phyloP scores from a whole-genome alignment of 1,284 basidiomycete species.

The Agaricales sp. region DNA sequence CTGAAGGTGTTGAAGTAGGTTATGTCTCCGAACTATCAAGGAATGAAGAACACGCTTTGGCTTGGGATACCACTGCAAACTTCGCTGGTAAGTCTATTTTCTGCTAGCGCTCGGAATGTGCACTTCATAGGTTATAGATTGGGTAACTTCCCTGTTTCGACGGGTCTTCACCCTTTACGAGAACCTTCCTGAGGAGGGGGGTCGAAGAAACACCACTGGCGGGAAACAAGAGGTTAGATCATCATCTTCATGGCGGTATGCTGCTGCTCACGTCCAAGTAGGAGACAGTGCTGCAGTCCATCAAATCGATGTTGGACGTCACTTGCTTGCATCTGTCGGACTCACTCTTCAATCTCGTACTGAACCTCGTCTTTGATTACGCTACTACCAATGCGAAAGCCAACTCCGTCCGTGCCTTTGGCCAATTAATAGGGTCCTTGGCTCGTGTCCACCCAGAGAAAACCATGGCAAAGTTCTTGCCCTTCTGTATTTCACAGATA shows the following conservation, averaged over 20 bases:
- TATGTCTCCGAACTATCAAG: constrained; percentile 40
- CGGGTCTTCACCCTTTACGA: constrained; percentile 84
- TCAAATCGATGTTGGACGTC: constrained; percentile 77
- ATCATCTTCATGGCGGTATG: neutral
- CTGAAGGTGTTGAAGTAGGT: constrained; percentile 45
- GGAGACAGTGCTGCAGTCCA: constrained; percentile 72
- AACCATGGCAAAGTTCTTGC: constrained; percentile 75
- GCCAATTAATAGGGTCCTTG: constrained; percentile 82
- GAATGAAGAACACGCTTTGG: constrained; percentile 66
- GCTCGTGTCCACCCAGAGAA: constrained; percentile 72
- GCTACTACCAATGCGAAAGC: constrained; percentile 79
- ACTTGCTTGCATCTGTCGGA: constrained; percentile 87
- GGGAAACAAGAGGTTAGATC: constrained; percentile 59
- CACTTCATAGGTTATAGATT: constrained; percentile 38
- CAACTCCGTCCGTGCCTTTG: constrained; percentile 85
- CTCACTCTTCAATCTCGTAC: constrained; percentile 75
- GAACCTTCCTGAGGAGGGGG: constrained; percentile 91
- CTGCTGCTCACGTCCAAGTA: neutral
- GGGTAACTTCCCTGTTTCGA: constrained; percentile 84
- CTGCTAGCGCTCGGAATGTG: constrained; percentile 7
- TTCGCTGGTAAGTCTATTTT: constrained; percentile 52
- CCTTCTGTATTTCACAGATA: constrained; percentile 75
- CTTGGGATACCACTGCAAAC: constrained; percentile 68
- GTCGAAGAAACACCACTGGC: constrained; percentile 69
- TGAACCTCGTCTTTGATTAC: constrained; percentile 83